These are phyloP conservation scores for Fonsecaea multimorphosa DNA, from an alignment of 2,329 filamentous ascomycete genomes.

Conservation along the genomic window DNA sequence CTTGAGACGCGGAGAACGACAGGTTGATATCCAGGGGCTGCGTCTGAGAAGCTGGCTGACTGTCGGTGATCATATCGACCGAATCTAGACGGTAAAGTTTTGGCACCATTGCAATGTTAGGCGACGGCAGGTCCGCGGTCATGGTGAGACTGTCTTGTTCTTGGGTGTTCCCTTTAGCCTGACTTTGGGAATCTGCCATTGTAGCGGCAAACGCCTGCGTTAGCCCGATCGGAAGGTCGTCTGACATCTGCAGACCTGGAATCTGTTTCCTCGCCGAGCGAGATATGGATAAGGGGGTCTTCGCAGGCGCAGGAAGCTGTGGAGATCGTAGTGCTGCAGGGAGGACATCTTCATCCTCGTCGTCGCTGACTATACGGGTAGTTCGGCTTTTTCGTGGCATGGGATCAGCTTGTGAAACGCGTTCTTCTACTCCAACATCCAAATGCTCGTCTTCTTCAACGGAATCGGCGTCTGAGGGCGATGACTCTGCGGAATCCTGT, in stretches of 20 bases:
- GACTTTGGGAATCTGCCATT: constrained; percentile 67
- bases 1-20: constrained; percentile 66
- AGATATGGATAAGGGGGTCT: constrained; percentile 67
- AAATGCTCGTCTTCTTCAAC: constrained; percentile 42
- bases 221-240: constrained; percentile 65
- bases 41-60: constrained; percentile 55
- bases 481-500: constrained; percentile 48
- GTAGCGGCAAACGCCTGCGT: constrained; percentile 92
- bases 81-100: constrained; percentile 66
- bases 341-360: constrained; percentile 63
- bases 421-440: constrained; percentile 53
- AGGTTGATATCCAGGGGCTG: constrained; percentile 58
- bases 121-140: constrained; percentile 59
- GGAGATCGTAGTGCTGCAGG: constrained; percentile 32
- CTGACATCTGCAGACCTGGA: constrained; percentile 65
- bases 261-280: constrained; percentile 74
- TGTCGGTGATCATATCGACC: constrained; percentile 65
- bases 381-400: constrained; percentile 56
- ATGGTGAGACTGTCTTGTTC: constrained; percentile 60
- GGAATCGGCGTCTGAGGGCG: constrained; percentile 37
- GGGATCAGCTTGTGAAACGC: constrained; percentile 36
- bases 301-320: constrained; percentile 41
- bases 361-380: constrained; percentile 69
- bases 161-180: constrained; percentile 41
- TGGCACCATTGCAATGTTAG: constrained; percentile 59